Conservation (phyloP, 768 basidiomycete species). For the Suillus subaureus region DNA sequence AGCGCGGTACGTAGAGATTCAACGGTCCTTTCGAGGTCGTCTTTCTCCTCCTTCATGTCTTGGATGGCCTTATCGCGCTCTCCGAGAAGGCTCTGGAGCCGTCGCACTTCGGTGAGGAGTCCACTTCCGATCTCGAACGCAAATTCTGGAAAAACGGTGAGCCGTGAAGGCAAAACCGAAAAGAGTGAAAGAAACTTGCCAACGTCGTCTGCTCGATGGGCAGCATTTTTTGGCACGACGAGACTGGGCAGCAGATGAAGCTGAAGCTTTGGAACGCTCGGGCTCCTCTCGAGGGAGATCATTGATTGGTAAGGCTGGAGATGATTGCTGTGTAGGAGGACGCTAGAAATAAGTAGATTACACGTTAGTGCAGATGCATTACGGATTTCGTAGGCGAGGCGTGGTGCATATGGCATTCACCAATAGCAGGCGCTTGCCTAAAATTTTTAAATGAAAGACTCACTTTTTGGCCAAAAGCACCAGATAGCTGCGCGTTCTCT, state of each 20-base stretch:
- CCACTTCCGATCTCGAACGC: conserved; percentile 98
- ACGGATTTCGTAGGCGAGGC: background rate
- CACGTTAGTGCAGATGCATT: conserved; percentile 14
- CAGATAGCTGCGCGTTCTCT: conserved; percentile 77
- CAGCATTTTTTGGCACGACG: conserved; percentile 90
- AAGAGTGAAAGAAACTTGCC: conserved; percentile 49
- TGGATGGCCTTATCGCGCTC: conserved; percentile 94
- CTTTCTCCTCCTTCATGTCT: conserved; percentile 90
- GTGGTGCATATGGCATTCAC: conserved; percentile 1
- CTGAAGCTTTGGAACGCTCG: conserved; percentile 56
- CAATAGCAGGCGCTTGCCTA: background rate
- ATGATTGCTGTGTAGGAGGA: conserved; percentile 48
- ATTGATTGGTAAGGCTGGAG: conserved; percentile 45
- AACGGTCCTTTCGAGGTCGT: conserved; percentile 78
- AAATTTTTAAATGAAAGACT: conserved; percentile 22
- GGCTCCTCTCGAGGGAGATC: conserved; percentile 67
- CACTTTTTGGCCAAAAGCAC: conserved; percentile 67
- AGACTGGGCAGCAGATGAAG: conserved; percentile 82
- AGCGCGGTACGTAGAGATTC: conserved; percentile 75
- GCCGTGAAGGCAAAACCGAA: conserved; percentile 8
- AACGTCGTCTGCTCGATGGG: conserved; percentile 87
- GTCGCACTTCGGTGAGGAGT: conserved; percentile 86
- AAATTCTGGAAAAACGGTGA: conserved; percentile 64
- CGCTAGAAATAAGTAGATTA: conserved; percentile 33
- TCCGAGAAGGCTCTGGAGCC: conserved; percentile 86